Base-by-base conservation (phyloP, 805 yeast genomes). In the Candida schatavii region DNA sequence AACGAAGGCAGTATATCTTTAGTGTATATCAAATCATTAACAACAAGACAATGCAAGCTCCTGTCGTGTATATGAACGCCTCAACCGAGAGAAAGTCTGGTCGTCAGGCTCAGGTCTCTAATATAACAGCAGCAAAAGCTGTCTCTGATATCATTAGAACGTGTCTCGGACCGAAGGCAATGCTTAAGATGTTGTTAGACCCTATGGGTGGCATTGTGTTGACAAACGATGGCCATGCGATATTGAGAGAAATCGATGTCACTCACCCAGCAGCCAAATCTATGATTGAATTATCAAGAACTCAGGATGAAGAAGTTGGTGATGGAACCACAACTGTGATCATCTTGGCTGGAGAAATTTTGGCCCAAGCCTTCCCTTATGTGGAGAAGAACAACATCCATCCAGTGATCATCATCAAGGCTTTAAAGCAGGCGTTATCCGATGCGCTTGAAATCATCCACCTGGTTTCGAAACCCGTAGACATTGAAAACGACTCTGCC, bases 191-290 rank as follows among this genome's bases (percentile, higher is more conserved):
- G 98, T 74, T 93, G 41, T 74, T 93, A 49, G 99, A 93, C 61
- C 99, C 99, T 43, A 85, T 85, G 82, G 91, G 93, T 25, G 99
- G 99, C 25, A 86, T 93, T 51, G 97, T 91, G 13, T 74, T 93
- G 49, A 93, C 99, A 43, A 93, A 93, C 66, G 99, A 93, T 64
- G 99, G 99, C 11, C 99, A 93, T 66, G 99, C 99, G 14, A 93
- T 93, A 52, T 73, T 93, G 53, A 80, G 99, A 59, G 99, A 93
- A 62, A 93, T 93, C 52, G 98, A 91, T 61, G 95, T 86, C 43
- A 89, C 97, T 3, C 99, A 93, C 62, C 99, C 99, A 9, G 99
- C 99, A 3, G 99, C 99, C 36, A 93, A 93, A 68, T 85, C 96
- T 25, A 93, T 93, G 98, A 86, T 93, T 59, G 99, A 93, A 68